Conservation (phyloP, 177 flowering plant genomes). For the Vitis hybrid region DNA sequence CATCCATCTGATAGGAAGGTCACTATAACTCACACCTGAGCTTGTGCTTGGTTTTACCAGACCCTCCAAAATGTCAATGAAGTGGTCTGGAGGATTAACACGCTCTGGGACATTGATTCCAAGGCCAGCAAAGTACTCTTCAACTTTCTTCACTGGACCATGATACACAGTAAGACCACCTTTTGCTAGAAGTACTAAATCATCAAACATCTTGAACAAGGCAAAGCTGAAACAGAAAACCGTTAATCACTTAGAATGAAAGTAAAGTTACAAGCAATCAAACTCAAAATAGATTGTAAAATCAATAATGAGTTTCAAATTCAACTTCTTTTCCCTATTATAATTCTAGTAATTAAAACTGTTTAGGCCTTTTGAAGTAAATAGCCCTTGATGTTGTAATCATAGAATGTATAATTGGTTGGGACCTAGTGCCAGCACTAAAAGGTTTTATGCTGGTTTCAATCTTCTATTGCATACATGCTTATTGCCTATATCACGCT, state of each 20-base stretch:
- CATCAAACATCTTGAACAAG: conserved; percentile 84
- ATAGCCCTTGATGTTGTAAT: no score
- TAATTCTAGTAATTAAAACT: no score
- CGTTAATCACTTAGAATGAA: background rate
- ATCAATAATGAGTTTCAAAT: background rate
- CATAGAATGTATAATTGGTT: no score
- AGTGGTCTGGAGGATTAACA: conserved; percentile 87
- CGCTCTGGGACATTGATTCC: conserved; percentile 83
- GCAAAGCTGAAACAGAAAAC: conserved; percentile 60
- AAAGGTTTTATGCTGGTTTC: background rate
- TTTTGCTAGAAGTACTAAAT: conserved; percentile 83
- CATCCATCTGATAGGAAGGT: conserved; percentile 92
- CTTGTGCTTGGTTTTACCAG: conserved; percentile 45
- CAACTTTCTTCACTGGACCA: conserved; percentile 72
- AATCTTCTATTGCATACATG: background rate
- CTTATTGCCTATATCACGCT: background rate
- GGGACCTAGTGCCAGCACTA: background rate
- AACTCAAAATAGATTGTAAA: background rate
- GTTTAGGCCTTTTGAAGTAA: no score
- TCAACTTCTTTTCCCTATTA: background rate
- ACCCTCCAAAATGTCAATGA: conserved; percentile 82
- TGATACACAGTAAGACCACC: conserved; percentile 83
- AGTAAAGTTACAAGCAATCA: background rate
- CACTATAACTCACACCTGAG: conserved; percentile 38
- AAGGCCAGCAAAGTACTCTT: conserved; percentile 72